Evolutionary conservation across 257 asterid species (phyloP), one percentile per base, ranked within the genome.

Genomic region (Buddleja alternifolia): DNA sequence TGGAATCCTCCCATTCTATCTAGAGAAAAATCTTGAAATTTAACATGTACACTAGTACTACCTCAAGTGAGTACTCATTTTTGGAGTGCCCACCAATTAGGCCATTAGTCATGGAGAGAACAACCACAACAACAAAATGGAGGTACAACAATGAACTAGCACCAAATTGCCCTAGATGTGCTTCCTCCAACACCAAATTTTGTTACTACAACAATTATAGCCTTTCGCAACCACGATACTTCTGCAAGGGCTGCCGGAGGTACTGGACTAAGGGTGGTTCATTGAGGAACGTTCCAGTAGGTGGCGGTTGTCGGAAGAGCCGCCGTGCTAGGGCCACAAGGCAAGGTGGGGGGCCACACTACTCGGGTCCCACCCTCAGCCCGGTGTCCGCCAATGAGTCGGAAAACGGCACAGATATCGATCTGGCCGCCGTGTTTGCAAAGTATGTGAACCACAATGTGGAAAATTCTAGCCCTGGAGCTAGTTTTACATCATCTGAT

Each of bases 221-320:
- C 73, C 75, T 81, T 24, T 88, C 97, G 9, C 96, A 90, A 72
- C 97, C 96, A 17, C 79, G 97, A 36, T 86, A 90, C 86, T 90
- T 90, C 69, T 90, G 97, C 75, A 90, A 90, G 80, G 88, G 75
- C 25, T 86, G 95, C 67, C 77, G 87, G 45, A 66, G 97, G 69
- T 86, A 90, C 72, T 90, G 97, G 97, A 90, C 97, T 32, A 90
- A 90, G 40, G 97, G 97, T 44, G 97, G 97, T 41, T 86, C 96
- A 4, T 32, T 90, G 16, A 37, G 97, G 37, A 88, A 86, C 60
- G 92, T 90, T 2, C 97, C 97, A 0, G 82, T 88, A 4, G 94
- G 94, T 0, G 96, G 97, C 0, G 94, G 97, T 29, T 90, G 95
- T 54, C 83, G 96, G 20, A 90, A 87, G 79, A 75, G 75, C 55